These are phyloP conservation scores for Leucocoprinus birnbaumii DNA, from an alignment of 768 basidiomycete genomes.

Conservation along the genomic window DNA sequence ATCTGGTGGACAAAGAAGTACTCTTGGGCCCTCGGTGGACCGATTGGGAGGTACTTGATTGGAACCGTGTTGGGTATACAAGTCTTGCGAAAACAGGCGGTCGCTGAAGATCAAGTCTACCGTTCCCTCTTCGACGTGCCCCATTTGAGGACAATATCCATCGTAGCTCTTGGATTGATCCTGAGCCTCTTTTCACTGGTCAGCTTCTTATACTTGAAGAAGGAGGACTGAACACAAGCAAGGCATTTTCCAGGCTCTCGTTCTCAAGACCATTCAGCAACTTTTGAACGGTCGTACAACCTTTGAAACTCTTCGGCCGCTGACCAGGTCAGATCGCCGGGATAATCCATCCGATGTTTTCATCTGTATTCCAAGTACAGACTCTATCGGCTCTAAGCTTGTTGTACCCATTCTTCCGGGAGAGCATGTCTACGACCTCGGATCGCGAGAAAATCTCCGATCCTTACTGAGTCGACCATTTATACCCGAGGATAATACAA, in stretches of 20 bases:
- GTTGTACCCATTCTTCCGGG: conserved; percentile 19
- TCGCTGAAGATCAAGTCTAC: conserved; percentile 4
- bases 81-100: conserved; percentile 20
- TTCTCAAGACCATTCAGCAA: conserved; percentile 9
- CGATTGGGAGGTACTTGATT: conserved; percentile 37
- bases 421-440: conserved; percentile 38
- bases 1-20: conserved; percentile 43
- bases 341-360: not conserved
- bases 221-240: not conserved
- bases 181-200: conserved; percentile 35
- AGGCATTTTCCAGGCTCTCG: conserved; percentile 17
- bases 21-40: conserved; percentile 43
- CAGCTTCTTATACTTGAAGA: conserved; percentile 12
- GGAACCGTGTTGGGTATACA: conserved; percentile 34
- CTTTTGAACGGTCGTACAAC: conserved; percentile 33
- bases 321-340: not conserved
- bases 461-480: conserved; percentile 20
- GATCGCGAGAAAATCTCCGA: conserved; percentile 26
- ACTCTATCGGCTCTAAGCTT: not conserved
- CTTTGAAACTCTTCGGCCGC: conserved; percentile 24
- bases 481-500: conserved; percentile 12
- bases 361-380: conserved; percentile 10
- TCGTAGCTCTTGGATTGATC: conserved; percentile 22
- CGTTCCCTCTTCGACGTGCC: conserved; percentile 33
- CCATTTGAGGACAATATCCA: conserved; percentile 27